Base-by-base conservation (phyloP, 768 basidiomycete genomes). In the Stropharia rugosoannulata region DNA sequence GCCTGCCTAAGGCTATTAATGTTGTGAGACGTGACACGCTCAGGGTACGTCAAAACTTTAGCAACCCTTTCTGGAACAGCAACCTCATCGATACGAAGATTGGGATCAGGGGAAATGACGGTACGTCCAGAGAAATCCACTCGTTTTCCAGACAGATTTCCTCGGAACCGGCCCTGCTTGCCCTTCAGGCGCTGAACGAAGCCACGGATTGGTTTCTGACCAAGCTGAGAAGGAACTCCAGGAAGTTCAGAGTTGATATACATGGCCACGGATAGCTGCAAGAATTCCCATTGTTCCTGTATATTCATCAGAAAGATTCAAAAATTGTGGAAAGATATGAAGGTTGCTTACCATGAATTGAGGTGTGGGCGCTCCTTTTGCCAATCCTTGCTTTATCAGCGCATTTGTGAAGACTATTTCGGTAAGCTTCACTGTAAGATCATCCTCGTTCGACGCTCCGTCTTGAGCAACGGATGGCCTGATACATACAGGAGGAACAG, bases 61-160 rank as follows among this genome's bases (percentile, higher is more conserved):
- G 96, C 93, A 10, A 99, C 93, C 42, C 93, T 88, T 69, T 96
- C 90, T 0, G 97, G 97, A 0, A 99, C 90, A 15, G 97, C 97
- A 9, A 99, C 95, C 75, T 99, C 96, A 69, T 99, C 97, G 66
- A 99, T 97, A 49, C 93, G 87, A 60, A 99, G 75, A 67, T 98
- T 99, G n/a, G 97, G 97, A 71, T 99, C 97, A 1, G 97, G 97
- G 1, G 95, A 96, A 66, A 99, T 99, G 70, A 99, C 97, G 6
- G 97, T 99, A 63, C 97, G 90, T 5, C 87, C 96, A 0, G 95
- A 98, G 68, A 98, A 98, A 69, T 99, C 97, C 60, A 99, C 97
- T 70, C 97, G 94, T 72, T 99, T 99, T 59, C 97, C 97, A 0
- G 95, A 98, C 7, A 99, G 80, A 68, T 99, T 99, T 18, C 97